Percentiles rank a stretch among this genome's conserved stretches.
Evolutionary conservation across 2,329 filamentous ascomycete genomes (phyloP).

Genomic region (Fusarium tupiense): DNA sequence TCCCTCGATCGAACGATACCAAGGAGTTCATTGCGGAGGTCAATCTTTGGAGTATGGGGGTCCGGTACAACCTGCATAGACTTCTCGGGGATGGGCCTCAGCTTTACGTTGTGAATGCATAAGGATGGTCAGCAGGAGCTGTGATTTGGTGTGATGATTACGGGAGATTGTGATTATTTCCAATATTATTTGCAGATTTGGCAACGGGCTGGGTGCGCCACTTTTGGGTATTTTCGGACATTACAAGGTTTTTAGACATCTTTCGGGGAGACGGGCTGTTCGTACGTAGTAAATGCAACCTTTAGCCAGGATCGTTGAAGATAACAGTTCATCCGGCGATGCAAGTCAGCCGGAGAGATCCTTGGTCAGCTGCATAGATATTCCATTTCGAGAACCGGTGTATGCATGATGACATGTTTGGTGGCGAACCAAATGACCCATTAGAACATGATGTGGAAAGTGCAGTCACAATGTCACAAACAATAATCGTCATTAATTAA

Average conservation of each 20-base stretch:
- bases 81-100: fast-evolving
- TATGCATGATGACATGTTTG: background rate
- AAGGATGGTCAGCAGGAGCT: background rate
- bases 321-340: background rate
- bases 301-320: background rate
- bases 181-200: background rate
- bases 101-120: background rate
- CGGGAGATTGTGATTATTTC: background rate
- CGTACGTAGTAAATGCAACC: fast-evolving
- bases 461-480: background rate
- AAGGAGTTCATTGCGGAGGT: background rate
- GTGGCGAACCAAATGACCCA: too few relatives aligned
- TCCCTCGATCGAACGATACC: fast-evolving
- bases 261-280: fast-evolving
- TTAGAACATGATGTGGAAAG: too few relatives aligned
- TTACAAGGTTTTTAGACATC: background rate
- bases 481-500: background rate
- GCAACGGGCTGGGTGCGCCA: background rate
- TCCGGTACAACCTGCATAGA: background rate
- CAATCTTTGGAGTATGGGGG: background rate
- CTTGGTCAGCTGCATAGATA: background rate
- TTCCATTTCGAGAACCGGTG: background rate
- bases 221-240: background rate
- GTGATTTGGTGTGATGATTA: fast-evolving
- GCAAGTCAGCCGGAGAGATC: background rate